Evolutionary conservation across 2,329 filamentous ascomycete species (phyloP), one percentile per base, ranked within the genome.

Genomic region (Trichoderma asperellum): DNA sequence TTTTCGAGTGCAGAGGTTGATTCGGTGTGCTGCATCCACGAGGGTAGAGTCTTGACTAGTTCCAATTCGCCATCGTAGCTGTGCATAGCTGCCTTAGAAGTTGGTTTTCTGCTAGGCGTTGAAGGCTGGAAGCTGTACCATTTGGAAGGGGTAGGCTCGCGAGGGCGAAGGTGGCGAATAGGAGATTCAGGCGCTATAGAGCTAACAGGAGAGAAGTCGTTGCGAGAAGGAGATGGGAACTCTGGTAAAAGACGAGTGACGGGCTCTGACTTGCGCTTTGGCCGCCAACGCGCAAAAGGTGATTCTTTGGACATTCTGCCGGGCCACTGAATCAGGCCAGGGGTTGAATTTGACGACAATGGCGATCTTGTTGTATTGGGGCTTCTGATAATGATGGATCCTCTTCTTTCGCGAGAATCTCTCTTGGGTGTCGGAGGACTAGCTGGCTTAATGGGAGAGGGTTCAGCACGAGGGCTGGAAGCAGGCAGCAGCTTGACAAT

Each of bases 401-500:
- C 21, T 14, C 52, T 64, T 47, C 49, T 35, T 12, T 34, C 32
- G 21, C 34, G 24, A 35, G 34, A 16, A 18, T 65, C 71, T 32
- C 68, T 72, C 6, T 76, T 66, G 4, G 75, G 75, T 2, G 78
- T 74, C 10, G 77, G 75, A 2, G 76, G 76, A 1, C 72, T 68
- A 21, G 73, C 73, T 3, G 76, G 75, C 71, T 79, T 79, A 55
- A 67, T 74, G 11, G 78, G 78, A 37, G 78, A 79, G 6, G 76
- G 73, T 62, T 73, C 70, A 7, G 68, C 70, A 68, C 70, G 73
- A 62, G 74, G 73, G 49, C 70, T 73, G 4, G 72, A 43, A 8
- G 70, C 71, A 16, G 78, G 78, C n/a, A 73, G 29, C 53, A 80
- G 72, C 68, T 73, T 75, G 68, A 79, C 71, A 29, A 79, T 73